Percentiles rank a stretch among this genome's conserved stretches.
These are phyloP conservation scores for Calonectria leucothoes DNA, from an alignment of 2,329 filamentous ascomycete genomes.

Conservation along the genomic window DNA sequence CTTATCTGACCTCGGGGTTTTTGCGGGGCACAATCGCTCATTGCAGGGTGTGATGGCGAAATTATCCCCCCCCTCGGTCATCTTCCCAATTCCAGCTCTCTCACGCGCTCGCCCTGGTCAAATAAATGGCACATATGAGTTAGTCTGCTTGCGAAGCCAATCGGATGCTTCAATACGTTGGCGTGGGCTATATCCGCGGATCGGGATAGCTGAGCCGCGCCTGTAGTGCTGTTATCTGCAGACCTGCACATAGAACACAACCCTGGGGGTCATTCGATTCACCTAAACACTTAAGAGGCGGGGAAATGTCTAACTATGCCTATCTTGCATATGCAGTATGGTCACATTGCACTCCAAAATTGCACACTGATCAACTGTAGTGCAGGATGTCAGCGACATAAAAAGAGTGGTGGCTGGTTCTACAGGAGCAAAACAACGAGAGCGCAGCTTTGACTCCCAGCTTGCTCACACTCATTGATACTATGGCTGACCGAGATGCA, in stretches of 20 bases:
- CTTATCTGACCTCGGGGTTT: not conserved
- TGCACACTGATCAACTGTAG: not conserved
- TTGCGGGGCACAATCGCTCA: not conserved
- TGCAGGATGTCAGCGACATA: not conserved
- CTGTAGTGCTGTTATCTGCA: not conserved
- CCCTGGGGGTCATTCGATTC: not conserved
- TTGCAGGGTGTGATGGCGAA: conserved; percentile 3
- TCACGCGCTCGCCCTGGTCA: not conserved
- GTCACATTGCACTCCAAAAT: not conserved
- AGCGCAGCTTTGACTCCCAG: not conserved
- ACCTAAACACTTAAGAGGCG: not conserved
- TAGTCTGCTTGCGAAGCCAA: not conserved
- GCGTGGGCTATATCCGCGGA: not conserved
- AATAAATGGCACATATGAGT: not conserved
- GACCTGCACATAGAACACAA: not conserved
- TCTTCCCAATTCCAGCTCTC: not conserved
- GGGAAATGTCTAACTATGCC: not conserved
- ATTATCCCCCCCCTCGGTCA: not conserved
- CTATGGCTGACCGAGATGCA: not conserved
- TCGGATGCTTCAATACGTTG: not conserved
- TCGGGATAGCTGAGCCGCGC: not conserved
- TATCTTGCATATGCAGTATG: not conserved
- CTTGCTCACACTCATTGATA: no score
- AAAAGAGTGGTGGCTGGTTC: not conserved
- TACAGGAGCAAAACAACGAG: not conserved